Conservation (phyloP, 176 grass and related monocot species). For the Triticum aestivum region IWGSC_CS_RefSeq_v2.1 NC_057806.1:221120509-221121008, state of each 20-base stretch:
- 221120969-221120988: too few relatives aligned
- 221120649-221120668: slow-evolving; percentile 3
- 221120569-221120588: neutral
- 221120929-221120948: too few relatives aligned
- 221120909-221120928: too few relatives aligned
- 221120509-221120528: neutral
- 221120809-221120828: neutral
- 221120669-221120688: neutral
- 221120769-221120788: slow-evolving; percentile 76
- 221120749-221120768: slow-evolving; percentile 64
- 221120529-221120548: neutral
- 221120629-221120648: slow-evolving; percentile 19
- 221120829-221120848: too few relatives aligned
- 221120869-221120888: too few relatives aligned
- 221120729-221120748: slow-evolving; percentile 51
- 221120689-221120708: neutral
- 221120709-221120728: neutral
- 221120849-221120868: too few relatives aligned
- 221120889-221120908: too few relatives aligned
- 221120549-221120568: neutral
- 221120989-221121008: too few relatives aligned
- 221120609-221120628: slow-evolving; percentile 11
- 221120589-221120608: slow-evolving; percentile 8
- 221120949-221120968: too few relatives aligned
- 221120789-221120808: slow-evolving; percentile 68